These are phyloP conservation scores for Penicilliopsis zonata DNA, from an alignment of 495 filamentous ascomycete genomes.

Conservation along the genomic window DNA sequence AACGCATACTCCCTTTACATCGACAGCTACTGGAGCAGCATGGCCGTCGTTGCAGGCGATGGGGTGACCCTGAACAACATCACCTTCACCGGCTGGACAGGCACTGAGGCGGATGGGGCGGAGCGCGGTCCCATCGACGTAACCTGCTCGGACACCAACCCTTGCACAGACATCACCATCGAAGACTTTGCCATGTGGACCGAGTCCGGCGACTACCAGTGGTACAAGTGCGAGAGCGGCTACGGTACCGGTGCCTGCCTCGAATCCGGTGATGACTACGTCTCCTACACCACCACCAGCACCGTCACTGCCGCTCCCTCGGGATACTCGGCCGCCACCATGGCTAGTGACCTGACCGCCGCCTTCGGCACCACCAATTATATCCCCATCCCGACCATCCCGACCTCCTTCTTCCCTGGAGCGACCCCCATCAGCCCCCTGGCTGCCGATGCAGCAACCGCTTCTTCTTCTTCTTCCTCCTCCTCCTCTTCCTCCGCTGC, in stretches of 20 bases:
- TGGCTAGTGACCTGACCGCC: conserved; percentile 31
- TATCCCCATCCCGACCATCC: conserved; percentile 45
- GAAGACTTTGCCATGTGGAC: conserved; percentile 50
- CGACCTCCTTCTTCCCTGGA: conserved; percentile 42
- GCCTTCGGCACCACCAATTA: conserved; percentile 30
- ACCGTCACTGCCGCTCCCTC: conserved; percentile 25
- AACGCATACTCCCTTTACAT: conserved; percentile 43
- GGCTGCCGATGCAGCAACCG: too few relatives aligned
- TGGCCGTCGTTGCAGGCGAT: conserved; percentile 19
- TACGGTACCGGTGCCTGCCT: conserved; percentile 40
- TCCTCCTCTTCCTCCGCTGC: too few relatives aligned
- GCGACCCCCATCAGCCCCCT: conserved; percentile 13
- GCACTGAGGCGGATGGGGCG: conserved; percentile 37
- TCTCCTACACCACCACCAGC: conserved; percentile 21
- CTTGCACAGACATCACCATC: conserved; percentile 41
- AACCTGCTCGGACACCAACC: conserved; percentile 31
- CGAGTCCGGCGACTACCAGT: conserved; percentile 30
- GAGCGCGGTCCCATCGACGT: conserved; percentile 38
- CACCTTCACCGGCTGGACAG: conserved; percentile 45
- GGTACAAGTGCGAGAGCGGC: conserved; percentile 35
- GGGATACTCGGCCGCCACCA: conserved; percentile 36
- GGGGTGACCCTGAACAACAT: conserved; percentile 41
- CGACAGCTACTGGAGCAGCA: conserved; percentile 40
- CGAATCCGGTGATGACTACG: conserved; percentile 10
- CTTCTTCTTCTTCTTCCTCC: too few relatives aligned